Base-by-base conservation (phyloP, 1,284 basidiomycete genomes). In the Microbotryum violaceum region DNA sequence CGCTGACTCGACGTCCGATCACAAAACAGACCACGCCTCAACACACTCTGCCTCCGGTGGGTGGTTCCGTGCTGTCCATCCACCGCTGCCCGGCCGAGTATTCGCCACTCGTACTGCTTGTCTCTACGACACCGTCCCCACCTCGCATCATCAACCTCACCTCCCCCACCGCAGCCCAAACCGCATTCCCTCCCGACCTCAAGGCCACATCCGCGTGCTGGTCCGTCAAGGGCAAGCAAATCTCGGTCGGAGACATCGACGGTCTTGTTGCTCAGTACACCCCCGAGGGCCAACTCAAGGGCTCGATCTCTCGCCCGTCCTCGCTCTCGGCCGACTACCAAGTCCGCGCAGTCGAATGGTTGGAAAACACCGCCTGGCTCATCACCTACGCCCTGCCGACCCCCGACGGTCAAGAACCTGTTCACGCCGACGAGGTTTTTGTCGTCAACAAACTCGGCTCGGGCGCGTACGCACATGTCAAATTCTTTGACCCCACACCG, bases 211-310 rank as follows among this genome's bases (percentile, higher is more conserved):
- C 68, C 62, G 76, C 76, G 2, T 77, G 77, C 67, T 82, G 81
- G 81, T 81, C 79, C 3, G 78, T 77, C 27, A 80, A 79, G 67
- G 81, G 81, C 49, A 82, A 82, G 72, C 81, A 82, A 69, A 71
- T 82, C n/a, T 78, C 78, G 3, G 70, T 79, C 6, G 81, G 81
- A 16, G 74, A 74, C 3, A 65, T 70, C 1, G 62, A 72, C 4
- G 80, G 80, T 27, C 72, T 71, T 48, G 69, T 82, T 29, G 71
- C 75, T 5, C 81, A 82, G 65, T 77, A 78, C 65, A 78, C 79
- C 2, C 80, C 80, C 4, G 78, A 80, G 37, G 81, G 80, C 4
- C 72, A 74, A 16, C 69, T 72, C 20, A 82, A 82, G 70, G 76
- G 77, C 6, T 69, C 74, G 23, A 73, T 81, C 3, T 72, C 76